Evolutionary conservation across 2,329 filamentous ascomycete species (phyloP).

Genomic region (Trichoderma aggressivum): DNA sequence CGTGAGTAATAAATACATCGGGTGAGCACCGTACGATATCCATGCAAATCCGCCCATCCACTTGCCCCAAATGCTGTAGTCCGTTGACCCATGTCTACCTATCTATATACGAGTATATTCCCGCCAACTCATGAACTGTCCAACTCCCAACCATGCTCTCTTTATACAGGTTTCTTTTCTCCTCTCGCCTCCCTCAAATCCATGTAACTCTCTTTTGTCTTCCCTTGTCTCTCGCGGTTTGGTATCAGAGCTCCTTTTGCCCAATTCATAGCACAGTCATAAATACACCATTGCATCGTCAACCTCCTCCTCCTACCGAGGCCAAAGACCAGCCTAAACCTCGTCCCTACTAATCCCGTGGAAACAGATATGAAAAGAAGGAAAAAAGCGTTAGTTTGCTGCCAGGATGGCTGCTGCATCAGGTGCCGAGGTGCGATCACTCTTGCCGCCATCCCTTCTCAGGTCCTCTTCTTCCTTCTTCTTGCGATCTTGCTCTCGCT

Average conservation of each 20-base stretch:
- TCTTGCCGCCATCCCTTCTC: constrained; percentile 43
- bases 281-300: not conserved
- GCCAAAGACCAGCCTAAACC: not conserved
- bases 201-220: not conserved
- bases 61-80: not conserved
- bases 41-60: not conserved
- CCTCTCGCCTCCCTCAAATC: not conserved
- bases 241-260: constrained; percentile 3
- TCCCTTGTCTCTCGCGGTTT: not conserved
- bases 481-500: constrained; percentile 44
- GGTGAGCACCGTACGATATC: constrained; percentile 3
- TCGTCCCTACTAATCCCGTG: not conserved
- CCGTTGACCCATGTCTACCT: not conserved
- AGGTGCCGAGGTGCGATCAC: constrained; percentile 45
- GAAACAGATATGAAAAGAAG: not conserved
- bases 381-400: constrained; percentile 43
- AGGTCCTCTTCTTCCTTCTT: constrained; percentile 43
- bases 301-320: not conserved
- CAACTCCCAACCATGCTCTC: not conserved
- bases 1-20: not conserved
- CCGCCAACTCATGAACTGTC: not conserved
- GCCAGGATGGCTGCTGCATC: constrained; percentile 57
- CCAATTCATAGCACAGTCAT: constrained; percentile 12
- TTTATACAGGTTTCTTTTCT: not conserved
- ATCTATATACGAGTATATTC: not conserved